phyloP scores from a whole-genome alignment of 805 yeast genomes.

The Myxozyma vanderwaltii region DNA sequence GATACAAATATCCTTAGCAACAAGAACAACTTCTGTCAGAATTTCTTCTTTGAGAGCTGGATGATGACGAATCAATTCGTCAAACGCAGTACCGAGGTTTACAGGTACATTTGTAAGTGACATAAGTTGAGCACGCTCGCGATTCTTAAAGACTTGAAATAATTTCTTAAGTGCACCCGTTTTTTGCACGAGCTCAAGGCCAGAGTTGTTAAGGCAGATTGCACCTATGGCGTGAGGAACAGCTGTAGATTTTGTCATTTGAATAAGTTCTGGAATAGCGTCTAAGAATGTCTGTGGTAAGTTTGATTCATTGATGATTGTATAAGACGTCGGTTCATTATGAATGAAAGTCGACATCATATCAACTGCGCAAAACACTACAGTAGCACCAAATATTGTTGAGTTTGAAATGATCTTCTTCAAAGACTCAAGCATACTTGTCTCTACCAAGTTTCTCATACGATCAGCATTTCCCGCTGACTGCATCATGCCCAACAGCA shows the following conservation, averaged over 20 bases:
- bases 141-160: conserved; percentile 55
- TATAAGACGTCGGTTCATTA: conserved; percentile 86
- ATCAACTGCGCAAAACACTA: conserved; percentile 62
- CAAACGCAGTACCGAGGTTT: conserved; percentile 67
- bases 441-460: conserved; percentile 81
- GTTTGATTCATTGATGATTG: conserved; percentile 75
- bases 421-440: conserved; percentile 67
- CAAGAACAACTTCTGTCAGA: conserved; percentile 44
- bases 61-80: conserved; percentile 81
- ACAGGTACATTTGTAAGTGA: conserved; percentile 56
- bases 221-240: conserved; percentile 82
- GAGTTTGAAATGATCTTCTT: conserved; percentile 61
- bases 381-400: conserved; percentile 63
- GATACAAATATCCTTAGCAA: conserved; percentile 13
- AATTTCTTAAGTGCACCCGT: conserved; percentile 46
- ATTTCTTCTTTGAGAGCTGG: conserved; percentile 68
- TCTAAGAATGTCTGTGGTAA: conserved; percentile 66
- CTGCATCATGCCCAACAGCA: conserved; percentile 63
- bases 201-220: conserved; percentile 72
- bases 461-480: conserved; percentile 77
- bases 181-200: conserved; percentile 57
- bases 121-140: conserved; percentile 56
- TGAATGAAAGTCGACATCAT: conserved; percentile 73
- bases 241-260: conserved; percentile 55
- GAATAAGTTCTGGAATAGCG: conserved; percentile 57